These are phyloP conservation scores for Nitzschia sp. DNA, from an alignment of 108 stramenopile genomes.

Conservation along the genomic window DNA sequence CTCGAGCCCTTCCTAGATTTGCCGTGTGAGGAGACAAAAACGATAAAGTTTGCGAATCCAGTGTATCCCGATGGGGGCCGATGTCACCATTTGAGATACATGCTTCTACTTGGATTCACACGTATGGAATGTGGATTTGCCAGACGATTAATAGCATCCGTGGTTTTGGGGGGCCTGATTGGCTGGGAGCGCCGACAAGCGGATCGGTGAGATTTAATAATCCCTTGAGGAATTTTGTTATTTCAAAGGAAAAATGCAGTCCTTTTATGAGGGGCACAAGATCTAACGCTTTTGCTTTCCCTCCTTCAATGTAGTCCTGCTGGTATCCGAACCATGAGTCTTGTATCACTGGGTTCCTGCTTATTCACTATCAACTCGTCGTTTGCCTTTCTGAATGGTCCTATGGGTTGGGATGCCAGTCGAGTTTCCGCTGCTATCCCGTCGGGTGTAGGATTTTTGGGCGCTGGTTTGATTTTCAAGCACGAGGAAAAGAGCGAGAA, in stretches of 20 bases:
- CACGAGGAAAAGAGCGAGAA: constrained; percentile 43
- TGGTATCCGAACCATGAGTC: constrained; percentile 88
- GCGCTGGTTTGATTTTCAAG: constrained; percentile 84
- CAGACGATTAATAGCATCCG: constrained; percentile 58
- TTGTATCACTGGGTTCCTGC: constrained; percentile 85
- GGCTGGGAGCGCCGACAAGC: constrained; percentile 84
- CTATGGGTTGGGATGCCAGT: constrained; percentile 80
- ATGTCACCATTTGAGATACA: constrained; percentile 49
- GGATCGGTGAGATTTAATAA: constrained; percentile 46
- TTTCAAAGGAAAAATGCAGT: too few relatives aligned
- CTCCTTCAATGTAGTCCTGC: constrained; percentile 56
- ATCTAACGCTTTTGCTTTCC: not conserved
- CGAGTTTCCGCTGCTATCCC: constrained; percentile 86
- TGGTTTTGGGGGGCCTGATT: constrained; percentile 66
- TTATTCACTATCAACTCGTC: constrained; percentile 86
- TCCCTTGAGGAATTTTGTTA: not conserved
- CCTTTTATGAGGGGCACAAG: too few relatives aligned
- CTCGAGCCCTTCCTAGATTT: constrained; percentile 14
- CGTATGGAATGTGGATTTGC: constrained; percentile 69
- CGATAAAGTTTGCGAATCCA: constrained; percentile 49
- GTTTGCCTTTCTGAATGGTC: constrained; percentile 81
- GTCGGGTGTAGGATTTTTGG: constrained; percentile 87
- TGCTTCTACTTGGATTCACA: constrained; percentile 51
- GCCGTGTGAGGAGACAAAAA: constrained; percentile 3
- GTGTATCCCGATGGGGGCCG: constrained; percentile 43